Conservation (phyloP, 192 early-diverging fungal genomes). For the Entomortierella beljakovae region DNA sequence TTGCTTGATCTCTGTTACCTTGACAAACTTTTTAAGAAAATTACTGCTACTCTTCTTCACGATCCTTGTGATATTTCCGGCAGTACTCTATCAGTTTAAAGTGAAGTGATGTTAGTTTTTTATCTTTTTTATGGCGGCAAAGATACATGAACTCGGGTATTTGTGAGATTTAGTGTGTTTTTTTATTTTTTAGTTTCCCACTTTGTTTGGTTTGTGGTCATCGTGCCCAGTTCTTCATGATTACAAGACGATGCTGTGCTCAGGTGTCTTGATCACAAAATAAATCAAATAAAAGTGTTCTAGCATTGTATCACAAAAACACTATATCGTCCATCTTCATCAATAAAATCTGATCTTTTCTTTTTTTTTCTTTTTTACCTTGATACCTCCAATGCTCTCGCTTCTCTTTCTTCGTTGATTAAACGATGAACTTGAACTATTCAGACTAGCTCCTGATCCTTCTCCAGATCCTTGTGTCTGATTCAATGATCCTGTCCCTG, state of each 20-base stretch:
- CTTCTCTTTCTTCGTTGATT: slow-evolving; percentile 43
- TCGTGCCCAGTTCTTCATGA: no score
- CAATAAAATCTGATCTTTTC: not conserved
- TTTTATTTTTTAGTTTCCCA: no score
- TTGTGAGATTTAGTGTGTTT: no score
- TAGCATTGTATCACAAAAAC: not conserved
- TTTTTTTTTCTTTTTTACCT: slow-evolving; percentile 33
- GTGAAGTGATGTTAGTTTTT: no score
- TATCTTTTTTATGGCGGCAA: not conserved
- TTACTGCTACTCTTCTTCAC: slow-evolving; percentile 53
- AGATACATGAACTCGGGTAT: no score
- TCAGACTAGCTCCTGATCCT: slow-evolving; percentile 24
- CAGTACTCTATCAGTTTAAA: slow-evolving; percentile 32
- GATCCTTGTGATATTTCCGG: slow-evolving; percentile 42
- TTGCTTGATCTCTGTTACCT: slow-evolving; percentile 16
- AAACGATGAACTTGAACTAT: slow-evolving; percentile 32
- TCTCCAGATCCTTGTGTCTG: slow-evolving; percentile 22
- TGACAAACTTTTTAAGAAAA: slow-evolving; percentile 48
- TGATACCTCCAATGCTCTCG: slow-evolving; percentile 48
- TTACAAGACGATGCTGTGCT: slow-evolving; percentile 9
- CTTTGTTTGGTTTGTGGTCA: no score
- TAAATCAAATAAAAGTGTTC: no score
- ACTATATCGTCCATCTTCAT: not conserved
- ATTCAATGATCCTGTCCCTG: not conserved
- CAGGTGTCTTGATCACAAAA: not conserved